phyloP scores from a whole-genome alignment of 2,329 filamentous ascomycete genomes.

The Fusarium chuoi region DNA sequence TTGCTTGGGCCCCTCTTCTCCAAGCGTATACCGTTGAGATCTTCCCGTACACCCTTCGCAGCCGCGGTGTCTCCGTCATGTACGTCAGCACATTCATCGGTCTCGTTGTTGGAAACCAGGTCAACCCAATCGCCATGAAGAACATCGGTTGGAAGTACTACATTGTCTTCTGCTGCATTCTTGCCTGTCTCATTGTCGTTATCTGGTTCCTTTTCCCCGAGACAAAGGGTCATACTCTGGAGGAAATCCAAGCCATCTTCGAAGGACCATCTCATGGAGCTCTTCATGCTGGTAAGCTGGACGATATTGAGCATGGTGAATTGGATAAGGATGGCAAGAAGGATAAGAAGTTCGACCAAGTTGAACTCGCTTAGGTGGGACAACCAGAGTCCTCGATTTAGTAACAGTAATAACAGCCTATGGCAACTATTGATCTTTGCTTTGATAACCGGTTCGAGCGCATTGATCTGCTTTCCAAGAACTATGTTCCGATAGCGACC shows the following conservation, averaged over 20 bases:
- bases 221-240: constrained; percentile 46
- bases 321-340: constrained; percentile 13
- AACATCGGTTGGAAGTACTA: constrained; percentile 55
- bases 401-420: background rate
- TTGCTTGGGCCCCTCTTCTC: constrained; percentile 50
- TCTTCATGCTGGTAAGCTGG: constrained; percentile 7
- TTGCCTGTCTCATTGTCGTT: constrained; percentile 45
- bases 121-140: constrained; percentile 54
- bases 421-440: background rate
- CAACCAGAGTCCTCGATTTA: too few species aligned
- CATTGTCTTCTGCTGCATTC: constrained; percentile 51
- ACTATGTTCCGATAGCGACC: background rate
- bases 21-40: constrained; percentile 46
- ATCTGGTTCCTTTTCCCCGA: constrained; percentile 53
- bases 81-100: constrained; percentile 32
- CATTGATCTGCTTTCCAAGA: background rate
- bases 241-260: constrained; percentile 47
- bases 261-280: constrained; percentile 31
- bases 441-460: background rate
- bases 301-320: constrained; percentile 14
- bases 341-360: constrained; percentile 26
- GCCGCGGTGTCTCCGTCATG: constrained; percentile 33
- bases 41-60: constrained; percentile 37
- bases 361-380: constrained; percentile 19
- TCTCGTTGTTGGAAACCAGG: constrained; percentile 51